Conservation (phyloP, 768 basidiomycete genomes). For the Floccularia luteovirens region DNA sequence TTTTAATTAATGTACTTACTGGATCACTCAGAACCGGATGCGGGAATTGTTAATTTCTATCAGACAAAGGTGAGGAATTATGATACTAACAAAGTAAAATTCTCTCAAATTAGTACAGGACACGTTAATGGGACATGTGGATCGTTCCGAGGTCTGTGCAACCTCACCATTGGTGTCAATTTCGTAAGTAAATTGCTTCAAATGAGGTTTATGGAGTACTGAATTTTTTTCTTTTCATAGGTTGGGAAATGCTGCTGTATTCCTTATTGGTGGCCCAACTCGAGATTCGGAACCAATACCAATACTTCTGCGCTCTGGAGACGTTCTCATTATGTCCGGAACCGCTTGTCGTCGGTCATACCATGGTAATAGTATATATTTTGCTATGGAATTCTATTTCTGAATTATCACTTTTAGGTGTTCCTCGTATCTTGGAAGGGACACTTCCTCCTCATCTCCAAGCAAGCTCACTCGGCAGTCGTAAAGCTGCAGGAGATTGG, state of each 20-base stretch:
- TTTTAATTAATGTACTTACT: conserved; percentile 2
- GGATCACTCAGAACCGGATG: conserved; percentile 69
- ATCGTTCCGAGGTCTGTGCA: conserved; percentile 90
- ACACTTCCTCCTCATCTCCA: conserved; percentile 63
- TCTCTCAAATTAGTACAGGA: conserved; percentile 37
- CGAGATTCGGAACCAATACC: conserved; percentile 72
- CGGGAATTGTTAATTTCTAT: conserved; percentile 96
- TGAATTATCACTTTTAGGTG: conserved; percentile 34
- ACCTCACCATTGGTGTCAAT: conserved; percentile 91
- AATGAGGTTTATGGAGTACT: background rate
- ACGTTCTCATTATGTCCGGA: conserved; percentile 91
- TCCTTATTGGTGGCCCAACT: conserved; percentile 82
- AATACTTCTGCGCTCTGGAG: conserved; percentile 85
- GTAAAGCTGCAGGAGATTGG: conserved; percentile 38
- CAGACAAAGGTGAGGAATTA: conserved; percentile 49
- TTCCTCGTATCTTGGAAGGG: conserved; percentile 81
- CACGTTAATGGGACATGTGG: conserved; percentile 96
- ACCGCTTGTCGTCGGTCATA: conserved; percentile 79
- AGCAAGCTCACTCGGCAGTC: conserved; percentile 14
- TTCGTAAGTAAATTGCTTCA: conserved; percentile 50
- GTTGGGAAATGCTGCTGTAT: conserved; percentile 82
- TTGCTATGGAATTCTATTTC: background rate
- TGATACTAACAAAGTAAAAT: background rate
- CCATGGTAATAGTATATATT: conserved; percentile 47
- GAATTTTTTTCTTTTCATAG: conserved; percentile 31